These are phyloP conservation scores for Gossypium arboreum DNA, from an alignment of 345 rosid genomes.

Conservation along the genomic window DNA sequence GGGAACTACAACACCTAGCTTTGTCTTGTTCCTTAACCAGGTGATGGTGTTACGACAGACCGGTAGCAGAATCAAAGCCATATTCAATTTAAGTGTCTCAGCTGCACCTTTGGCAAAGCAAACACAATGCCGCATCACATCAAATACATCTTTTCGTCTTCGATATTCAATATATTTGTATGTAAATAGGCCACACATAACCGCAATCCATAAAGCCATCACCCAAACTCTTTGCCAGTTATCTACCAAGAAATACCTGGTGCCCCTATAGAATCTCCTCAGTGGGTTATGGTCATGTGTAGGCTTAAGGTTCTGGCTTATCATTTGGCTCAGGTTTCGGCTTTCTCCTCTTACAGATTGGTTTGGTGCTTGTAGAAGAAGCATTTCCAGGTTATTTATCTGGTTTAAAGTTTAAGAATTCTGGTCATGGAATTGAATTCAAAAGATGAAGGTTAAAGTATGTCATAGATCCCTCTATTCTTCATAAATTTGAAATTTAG, in stretches of 20 bases:
- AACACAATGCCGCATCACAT: conserved; percentile 63
- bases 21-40: conserved; percentile 73
- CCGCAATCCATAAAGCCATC: conserved; percentile 50
- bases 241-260: conserved; percentile 54
- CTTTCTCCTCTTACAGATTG: conserved; percentile 60
- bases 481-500: too few species aligned
- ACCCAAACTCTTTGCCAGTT: conserved; percentile 86
- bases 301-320: conserved; percentile 74
- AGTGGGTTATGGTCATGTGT: conserved; percentile 44
- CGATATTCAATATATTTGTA: conserved; percentile 56
- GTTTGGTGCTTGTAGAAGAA: conserved; percentile 54
- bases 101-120: conserved; percentile 84
- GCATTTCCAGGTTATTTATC: conserved; percentile 64
- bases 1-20: conserved; percentile 62
- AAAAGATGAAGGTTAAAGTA: not conserved
- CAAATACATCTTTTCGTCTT: conserved; percentile 45
- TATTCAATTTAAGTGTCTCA: conserved; percentile 61
- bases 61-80: conserved; percentile 74
- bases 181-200: conserved; percentile 53
- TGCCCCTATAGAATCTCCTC: conserved; percentile 32
- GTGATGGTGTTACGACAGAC: conserved; percentile 80
- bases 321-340: conserved; percentile 58
- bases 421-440: not conserved
- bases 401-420: conserved; percentile 21
- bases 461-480: too few species aligned